A percentile compares a stretch with the other conserved stretches of the same genome.
Conservation (phyloP, 148 eudicot species). For the Suaeda aralocaspica region DNA sequence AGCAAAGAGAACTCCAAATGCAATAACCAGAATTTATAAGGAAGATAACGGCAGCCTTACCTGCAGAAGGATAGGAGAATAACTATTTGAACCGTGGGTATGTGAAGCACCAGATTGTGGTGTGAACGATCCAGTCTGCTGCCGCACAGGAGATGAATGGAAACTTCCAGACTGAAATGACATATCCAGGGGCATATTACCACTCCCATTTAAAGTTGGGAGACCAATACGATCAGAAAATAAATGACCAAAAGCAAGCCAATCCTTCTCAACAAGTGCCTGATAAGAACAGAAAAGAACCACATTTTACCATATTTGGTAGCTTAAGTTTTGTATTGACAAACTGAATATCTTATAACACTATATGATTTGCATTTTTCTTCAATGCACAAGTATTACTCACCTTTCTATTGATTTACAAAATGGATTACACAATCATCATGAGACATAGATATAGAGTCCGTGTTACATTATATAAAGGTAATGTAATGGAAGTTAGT, state of each 20-base stretch:
- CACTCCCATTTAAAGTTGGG: constrained; percentile 65
- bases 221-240: constrained; percentile 87
- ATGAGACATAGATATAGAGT: too few relatives aligned
- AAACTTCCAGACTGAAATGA: constrained; percentile 62
- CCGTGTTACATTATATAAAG: too few relatives aligned
- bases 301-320: neutral
- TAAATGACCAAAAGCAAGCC: constrained; percentile 99
- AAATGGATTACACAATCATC: too few relatives aligned
- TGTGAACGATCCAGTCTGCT: constrained; percentile 56
- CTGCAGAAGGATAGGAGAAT: constrained; percentile 93
- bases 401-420: too few relatives aligned
- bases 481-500: too few relatives aligned
- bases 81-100: constrained; percentile 52
- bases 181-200: constrained; percentile 57
- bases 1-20: neutral
- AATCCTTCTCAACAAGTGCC: constrained; percentile 99
- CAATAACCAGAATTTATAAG: neutral
- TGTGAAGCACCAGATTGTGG: constrained; percentile 59
- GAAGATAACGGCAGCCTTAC: constrained; percentile 28
- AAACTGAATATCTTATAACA: neutral
- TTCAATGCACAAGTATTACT: too few relatives aligned
- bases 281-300: constrained; percentile 22
- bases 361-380: neutral
- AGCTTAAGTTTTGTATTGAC: neutral
- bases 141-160: constrained; percentile 64